Conservation (phyloP, 1,139 yeast species). For the Torulaspora globosa region DNA sequence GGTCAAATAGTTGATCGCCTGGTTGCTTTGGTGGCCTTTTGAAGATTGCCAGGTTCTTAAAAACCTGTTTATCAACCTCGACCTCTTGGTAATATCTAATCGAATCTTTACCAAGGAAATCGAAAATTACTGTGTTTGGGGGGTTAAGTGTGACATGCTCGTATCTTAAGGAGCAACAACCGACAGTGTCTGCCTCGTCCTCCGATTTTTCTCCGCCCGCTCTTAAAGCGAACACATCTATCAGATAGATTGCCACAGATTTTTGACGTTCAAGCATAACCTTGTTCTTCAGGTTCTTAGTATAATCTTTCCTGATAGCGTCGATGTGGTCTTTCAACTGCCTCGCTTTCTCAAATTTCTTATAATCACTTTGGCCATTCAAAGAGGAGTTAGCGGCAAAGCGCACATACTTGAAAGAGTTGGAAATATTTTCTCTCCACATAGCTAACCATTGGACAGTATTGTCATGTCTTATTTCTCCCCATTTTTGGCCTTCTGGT, state of each 20-base stretch:
- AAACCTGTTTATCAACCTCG: constrained; percentile 83
- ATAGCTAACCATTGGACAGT: constrained; percentile 94
- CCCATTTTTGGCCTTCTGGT: constrained; percentile 89
- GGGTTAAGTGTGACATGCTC: constrained; percentile 86
- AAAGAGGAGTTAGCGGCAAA: constrained; percentile 88
- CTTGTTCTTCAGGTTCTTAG: constrained; percentile 62
- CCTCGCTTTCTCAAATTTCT: constrained; percentile 90
- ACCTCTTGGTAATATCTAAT: constrained; percentile 90
- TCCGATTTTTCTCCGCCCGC: constrained; percentile 98
- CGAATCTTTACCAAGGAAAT: constrained; percentile 93
- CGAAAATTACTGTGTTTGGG: constrained; percentile 85
- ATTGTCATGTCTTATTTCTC: constrained; percentile 79
- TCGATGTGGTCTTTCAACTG: constrained; percentile 71
- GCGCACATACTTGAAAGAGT: constrained; percentile 79
- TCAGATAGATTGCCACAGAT: constrained; percentile 90
- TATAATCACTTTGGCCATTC: constrained; percentile 86
- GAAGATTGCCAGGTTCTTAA: constrained; percentile 80
- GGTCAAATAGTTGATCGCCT: constrained; percentile 89
- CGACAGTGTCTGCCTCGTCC: constrained; percentile 97
- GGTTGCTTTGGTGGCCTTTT: constrained; percentile 84
- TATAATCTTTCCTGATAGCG: constrained; percentile 71
- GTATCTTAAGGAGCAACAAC: constrained; percentile 88
- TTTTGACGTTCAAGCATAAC: constrained; percentile 85
- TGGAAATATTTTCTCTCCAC: constrained; percentile 93
- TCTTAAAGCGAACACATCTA: constrained; percentile 92